These are phyloP conservation scores for Debaryomyces psychrophilus DNA, from an alignment of 1,139 yeast species.

Conservation along the genomic window DNA sequence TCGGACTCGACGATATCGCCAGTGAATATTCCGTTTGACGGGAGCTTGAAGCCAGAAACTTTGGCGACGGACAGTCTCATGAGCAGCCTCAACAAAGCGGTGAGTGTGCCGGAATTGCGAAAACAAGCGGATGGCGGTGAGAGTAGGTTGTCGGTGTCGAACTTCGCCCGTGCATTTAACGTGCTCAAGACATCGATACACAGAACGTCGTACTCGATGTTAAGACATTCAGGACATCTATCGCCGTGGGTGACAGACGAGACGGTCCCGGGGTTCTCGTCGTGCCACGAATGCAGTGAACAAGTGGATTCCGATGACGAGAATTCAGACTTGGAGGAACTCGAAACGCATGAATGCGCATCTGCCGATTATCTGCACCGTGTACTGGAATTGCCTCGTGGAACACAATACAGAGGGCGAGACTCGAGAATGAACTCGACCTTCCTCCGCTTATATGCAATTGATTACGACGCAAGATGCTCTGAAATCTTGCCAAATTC, in stretches of 20 bases:
- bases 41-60: slow-evolving; percentile 6
- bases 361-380: slow-evolving; percentile 1
- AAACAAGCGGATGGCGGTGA: not conserved
- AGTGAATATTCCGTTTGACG: not conserved
- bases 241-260: slow-evolving; percentile 32
- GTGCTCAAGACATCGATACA: slow-evolving; percentile 14
- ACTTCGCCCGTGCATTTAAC: slow-evolving; percentile 21
- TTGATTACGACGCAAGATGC: slow-evolving; percentile 43
- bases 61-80: slow-evolving; percentile 3
- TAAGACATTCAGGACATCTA: slow-evolving; percentile 11
- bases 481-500: slow-evolving; percentile 34
- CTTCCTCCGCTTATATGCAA: slow-evolving; percentile 51
- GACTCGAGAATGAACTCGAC: slow-evolving; percentile 51
- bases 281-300: not conserved
- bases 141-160: slow-evolving; percentile 16
- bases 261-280: slow-evolving; percentile 13
- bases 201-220: slow-evolving; percentile 8
- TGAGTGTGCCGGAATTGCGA: not conserved
- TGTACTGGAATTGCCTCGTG: not conserved
- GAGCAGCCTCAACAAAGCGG: not conserved
- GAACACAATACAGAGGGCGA: slow-evolving; percentile 21
- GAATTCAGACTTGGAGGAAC: slow-evolving; percentile 1
- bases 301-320: not conserved
- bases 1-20: slow-evolving; percentile 1
- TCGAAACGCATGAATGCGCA: not conserved